A percentile compares a stretch with the other conserved stretches of the same genome.
Evolutionary conservation across 2,329 filamentous ascomycete species (phyloP).

Genomic region (Apiospora arundinis): DNA sequence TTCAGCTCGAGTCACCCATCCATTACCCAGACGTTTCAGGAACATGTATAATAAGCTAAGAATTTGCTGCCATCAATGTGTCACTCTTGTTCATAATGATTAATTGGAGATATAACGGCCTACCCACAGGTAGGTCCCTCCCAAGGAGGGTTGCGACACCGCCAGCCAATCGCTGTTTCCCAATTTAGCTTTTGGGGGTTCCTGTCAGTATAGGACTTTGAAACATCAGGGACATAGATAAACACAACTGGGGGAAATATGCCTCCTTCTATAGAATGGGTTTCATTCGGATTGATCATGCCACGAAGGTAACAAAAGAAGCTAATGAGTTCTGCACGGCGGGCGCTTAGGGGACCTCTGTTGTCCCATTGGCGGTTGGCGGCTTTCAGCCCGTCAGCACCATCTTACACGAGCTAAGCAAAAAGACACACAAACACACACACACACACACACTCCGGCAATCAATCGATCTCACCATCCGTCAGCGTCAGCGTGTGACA

Average conservation of each 20-base stretch:
- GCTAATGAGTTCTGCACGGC: not conserved
- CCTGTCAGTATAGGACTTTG: not conserved
- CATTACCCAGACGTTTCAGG: not conserved
- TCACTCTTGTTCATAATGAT: not conserved
- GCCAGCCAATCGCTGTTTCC: not conserved
- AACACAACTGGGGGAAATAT: not conserved
- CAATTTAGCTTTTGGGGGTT: not conserved
- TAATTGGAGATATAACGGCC: not conserved
- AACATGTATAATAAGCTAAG: not conserved
- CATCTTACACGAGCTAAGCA: conserved; percentile 11
- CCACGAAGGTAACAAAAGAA: not conserved
- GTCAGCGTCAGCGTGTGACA: conserved; percentile 16
- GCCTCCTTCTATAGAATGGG: not conserved
- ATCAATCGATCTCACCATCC: not conserved
- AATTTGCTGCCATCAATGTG: not conserved
- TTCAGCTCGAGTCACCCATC: not conserved
- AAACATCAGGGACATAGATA: not conserved
- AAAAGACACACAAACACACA: no score
- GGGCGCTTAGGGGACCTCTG: conserved; percentile 8
- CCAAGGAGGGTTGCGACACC: not conserved
- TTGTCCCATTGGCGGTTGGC: not conserved
- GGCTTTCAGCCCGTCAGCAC: conserved; percentile 10
- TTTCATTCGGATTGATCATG: not conserved
- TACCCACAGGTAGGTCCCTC: not conserved
- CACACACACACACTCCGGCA: not conserved